These are phyloP conservation scores for Yamadazyma nakazawae DNA, from an alignment of 805 yeast genomes.

Conservation along the genomic window DNA sequence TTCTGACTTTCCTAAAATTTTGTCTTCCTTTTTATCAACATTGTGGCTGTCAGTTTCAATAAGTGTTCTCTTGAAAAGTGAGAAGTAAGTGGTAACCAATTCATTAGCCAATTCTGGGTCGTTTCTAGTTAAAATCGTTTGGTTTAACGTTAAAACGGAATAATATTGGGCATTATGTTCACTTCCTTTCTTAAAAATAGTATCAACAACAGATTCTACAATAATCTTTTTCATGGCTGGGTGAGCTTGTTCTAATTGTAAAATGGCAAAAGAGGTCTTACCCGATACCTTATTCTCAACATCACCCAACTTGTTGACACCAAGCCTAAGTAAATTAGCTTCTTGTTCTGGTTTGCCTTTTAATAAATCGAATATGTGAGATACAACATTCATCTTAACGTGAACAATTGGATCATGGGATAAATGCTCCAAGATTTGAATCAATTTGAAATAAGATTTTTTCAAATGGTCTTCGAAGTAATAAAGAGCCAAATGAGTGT, in stretches of 20 bases:
- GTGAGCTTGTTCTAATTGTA: slow-evolving; percentile 82
- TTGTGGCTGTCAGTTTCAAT: slow-evolving; percentile 56
- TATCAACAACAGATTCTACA: slow-evolving; percentile 75
- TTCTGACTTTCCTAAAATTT: slow-evolving; percentile 51
- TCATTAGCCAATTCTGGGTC: slow-evolving; percentile 82
- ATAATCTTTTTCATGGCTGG: slow-evolving; percentile 92
- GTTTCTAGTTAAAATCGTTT: slow-evolving; percentile 77
- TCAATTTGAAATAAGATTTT: slow-evolving; percentile 66
- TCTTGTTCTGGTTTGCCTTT: slow-evolving; percentile 95
- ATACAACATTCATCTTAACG: slow-evolving; percentile 73
- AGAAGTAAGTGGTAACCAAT: slow-evolving; percentile 79
- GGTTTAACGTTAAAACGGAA: slow-evolving; percentile 83
- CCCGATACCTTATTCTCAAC: slow-evolving; percentile 87
- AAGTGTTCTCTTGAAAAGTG: slow-evolving; percentile 78
- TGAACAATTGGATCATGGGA: slow-evolving; percentile 90
- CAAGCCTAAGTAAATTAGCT: slow-evolving; percentile 80
- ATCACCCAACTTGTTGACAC: slow-evolving; percentile 94
- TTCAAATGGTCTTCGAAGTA: slow-evolving; percentile 91
- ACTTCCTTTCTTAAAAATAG: slow-evolving; percentile 62
- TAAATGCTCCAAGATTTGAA: slow-evolving; percentile 72
- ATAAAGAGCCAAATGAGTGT: slow-evolving; percentile 61
- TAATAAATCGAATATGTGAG: slow-evolving; percentile 75
- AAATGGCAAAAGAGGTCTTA: slow-evolving; percentile 75
- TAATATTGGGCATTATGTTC: slow-evolving; percentile 90
- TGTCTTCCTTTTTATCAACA: slow-evolving; percentile 36